These are phyloP conservation scores for Colletotrichum truncatum DNA, from an alignment of 2,329 filamentous ascomycete species.

Conservation along the genomic window DNA sequence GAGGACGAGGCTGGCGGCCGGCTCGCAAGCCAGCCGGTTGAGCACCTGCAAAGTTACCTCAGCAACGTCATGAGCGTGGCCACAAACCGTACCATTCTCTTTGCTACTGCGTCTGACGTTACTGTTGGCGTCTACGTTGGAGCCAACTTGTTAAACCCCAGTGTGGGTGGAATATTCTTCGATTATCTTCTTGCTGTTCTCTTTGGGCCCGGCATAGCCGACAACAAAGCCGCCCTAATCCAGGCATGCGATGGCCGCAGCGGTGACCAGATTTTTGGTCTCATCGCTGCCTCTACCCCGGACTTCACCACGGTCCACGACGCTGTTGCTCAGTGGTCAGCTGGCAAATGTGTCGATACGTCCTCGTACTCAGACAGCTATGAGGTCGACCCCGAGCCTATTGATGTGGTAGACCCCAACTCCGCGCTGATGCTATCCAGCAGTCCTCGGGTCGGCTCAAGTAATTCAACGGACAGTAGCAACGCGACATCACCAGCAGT, in stretches of 20 bases:
- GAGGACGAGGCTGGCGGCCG: conserved; percentile 5
- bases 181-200: background rate
- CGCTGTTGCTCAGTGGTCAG: conserved; percentile 34
- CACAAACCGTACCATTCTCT: conserved; percentile 13
- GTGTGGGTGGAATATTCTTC: conserved; percentile 14
- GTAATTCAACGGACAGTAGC: background rate
- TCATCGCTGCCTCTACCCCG: conserved; percentile 36
- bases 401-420: background rate
- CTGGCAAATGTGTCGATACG: conserved; percentile 11
- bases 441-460: background rate
- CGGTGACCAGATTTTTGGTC: conserved; percentile 39
- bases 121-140: conserved; percentile 35
- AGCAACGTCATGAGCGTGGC: background rate
- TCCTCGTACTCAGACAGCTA: background rate
- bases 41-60: conserved; percentile 15
- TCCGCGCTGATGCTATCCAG: conserved; percentile 16
- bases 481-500: background rate
- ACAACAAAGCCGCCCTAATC: conserved; percentile 32
- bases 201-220: background rate
- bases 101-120: conserved; percentile 7
- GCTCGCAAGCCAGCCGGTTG: conserved; percentile 5
- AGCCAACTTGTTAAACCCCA: conserved; percentile 27
- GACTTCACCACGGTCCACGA: conserved; percentile 39
- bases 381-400: background rate
- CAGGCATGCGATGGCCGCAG: conserved; percentile 41